Base-by-base conservation (phyloP, 306 rosid genomes). In the Pterocarpus santalinus region DNA sequence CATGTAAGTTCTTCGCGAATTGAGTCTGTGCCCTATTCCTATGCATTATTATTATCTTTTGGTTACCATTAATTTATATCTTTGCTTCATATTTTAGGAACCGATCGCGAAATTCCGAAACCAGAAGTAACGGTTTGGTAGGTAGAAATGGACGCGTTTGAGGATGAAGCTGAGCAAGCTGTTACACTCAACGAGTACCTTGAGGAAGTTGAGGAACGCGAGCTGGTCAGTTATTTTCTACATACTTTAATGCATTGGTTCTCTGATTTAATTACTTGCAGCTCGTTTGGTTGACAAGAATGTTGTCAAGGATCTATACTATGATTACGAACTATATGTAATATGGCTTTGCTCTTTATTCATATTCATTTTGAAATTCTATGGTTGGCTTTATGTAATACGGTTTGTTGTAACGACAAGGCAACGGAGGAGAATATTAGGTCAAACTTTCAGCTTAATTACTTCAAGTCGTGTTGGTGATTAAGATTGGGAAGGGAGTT, bases 161-260 rank as follows among this genome's bases (percentile, higher is more conserved):
- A 86, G 33, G 97, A 94, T 66, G 98, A 90, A 55, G 86, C 86
- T 32, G 98, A 91, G 61, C 89, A 86, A 60, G 86, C 97, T 1
- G 74, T 91, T 62, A 88, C 99, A 17, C 88, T 96, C 76, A 63
- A 84, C 49, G 99, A 96, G 90, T 96, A 93, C 75, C 91, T 96
- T 2, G 70, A 93, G 65, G 94, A 85, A 73, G 91, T 90, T 41
- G 99, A 96, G 88, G 97, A 96, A 11, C 92, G 87, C 65, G 99
- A 96, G 79, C 91, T 96, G 94, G 99, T 93, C 16, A 32, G 78
- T 75, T 47, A 14, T 78, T 79, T 78, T 56, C 38, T 38, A 38
- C 69, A 52, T 41, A 39, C n/a, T 57, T 63, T 47, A 5, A 3
- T 53, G 60, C 5, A 10, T 39, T 8, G 22, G n/a, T 12, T 47